Base-by-base conservation (phyloP, 164 flowering plant species). In the Sedum album region DNA sequence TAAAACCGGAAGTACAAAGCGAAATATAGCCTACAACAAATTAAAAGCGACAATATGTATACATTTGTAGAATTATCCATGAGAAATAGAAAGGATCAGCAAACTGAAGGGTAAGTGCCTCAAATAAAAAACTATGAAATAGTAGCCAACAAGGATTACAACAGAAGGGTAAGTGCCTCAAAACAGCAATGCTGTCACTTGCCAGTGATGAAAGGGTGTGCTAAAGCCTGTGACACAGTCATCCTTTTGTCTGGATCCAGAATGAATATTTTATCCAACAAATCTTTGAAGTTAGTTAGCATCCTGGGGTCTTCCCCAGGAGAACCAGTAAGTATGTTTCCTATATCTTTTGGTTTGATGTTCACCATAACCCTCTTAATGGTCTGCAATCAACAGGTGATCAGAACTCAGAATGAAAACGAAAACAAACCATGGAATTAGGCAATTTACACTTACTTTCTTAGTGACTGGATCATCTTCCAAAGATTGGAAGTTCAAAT, bases 191-290 rank as follows among this genome's bases (percentile, higher is more conserved):
- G 78, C 72, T 79, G 75, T 92, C 95, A 95, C 99, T 95, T 95
- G 97, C 99, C 99, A 81, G 99, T 90, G 89, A 95, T 92, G 89
- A 90, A 95, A 65, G 99, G 93, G 75, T 95, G 99, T 72, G 75
- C 80, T 86, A 95, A 79, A 51, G 99, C 99, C 68, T 92, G 99
- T 68, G 92, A 80, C 18, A 95, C 99, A 18, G 91, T 95, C 82
- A 95, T 69, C 76, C 99, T 84, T 82, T 92, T 95, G 39, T 95
- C 99, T 65, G 99, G 99, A 83, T 95, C 99, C 77, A 95, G 77
- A 36, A 81, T 81, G 79, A 95, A 95, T 66, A 90, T 82, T 77
- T 84, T 92, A 20, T 95, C 99, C 49, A 95, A 74, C 57, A 95
- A 81, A 83, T 95, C 99, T 74, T 87, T 92, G 65, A 95, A 95